Evolutionary conservation across 2,329 filamentous ascomycete species (phyloP).

Genomic region (Botryotinia calthae): DNA sequence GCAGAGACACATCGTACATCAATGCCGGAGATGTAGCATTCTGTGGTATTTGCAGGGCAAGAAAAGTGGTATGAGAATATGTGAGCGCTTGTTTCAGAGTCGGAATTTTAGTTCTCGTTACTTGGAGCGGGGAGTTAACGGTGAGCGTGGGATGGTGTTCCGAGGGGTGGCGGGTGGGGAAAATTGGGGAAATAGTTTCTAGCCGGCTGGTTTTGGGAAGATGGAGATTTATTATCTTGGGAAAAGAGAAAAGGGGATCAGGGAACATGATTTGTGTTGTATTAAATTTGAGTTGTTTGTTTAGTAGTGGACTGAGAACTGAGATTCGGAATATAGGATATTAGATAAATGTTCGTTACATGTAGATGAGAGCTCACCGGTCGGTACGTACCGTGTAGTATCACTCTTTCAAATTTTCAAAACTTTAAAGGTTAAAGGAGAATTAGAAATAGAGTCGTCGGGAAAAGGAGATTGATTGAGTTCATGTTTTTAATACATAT

Average conservation of each 20-base stretch:
- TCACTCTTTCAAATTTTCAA: no score
- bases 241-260: background rate
- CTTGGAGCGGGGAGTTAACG: background rate
- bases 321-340: background rate
- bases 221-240: background rate
- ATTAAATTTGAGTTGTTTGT: background rate
- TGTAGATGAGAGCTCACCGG: no score
- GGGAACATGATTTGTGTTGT: background rate
- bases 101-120: background rate
- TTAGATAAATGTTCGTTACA: background rate
- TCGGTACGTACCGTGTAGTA: no score
- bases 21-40: constrained; percentile 68
- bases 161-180: background rate
- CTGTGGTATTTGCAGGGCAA: constrained; percentile 65
- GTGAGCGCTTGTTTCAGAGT: background rate
- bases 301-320: background rate
- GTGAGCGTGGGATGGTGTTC: background rate
- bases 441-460: no score
- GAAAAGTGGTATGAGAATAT: constrained; percentile 33
- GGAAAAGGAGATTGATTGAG: no score
- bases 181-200: background rate
- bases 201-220: background rate
- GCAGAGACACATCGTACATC: constrained; percentile 56
- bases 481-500: no score
- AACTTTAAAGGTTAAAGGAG: no score